Evolutionary conservation across 495 filamentous ascomycete genomes (phyloP).

Genomic region (Viridothelium virens): DNA sequence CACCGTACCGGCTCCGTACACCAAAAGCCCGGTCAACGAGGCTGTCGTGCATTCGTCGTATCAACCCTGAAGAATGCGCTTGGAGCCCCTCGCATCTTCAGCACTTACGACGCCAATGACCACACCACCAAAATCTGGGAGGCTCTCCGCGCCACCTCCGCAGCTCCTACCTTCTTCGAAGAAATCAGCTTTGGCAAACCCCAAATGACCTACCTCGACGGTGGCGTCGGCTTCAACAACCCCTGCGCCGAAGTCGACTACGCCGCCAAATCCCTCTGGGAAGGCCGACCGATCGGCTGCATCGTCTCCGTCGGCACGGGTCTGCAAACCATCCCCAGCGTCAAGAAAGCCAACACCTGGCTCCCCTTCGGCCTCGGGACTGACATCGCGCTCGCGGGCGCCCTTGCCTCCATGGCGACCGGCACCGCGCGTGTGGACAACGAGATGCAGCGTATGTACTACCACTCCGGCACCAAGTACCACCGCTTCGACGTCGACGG

Average conservation of each 20-base stretch:
- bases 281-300: slow-evolving; percentile 25
- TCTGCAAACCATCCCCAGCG: slow-evolving; percentile 30
- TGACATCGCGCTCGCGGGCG: slow-evolving; percentile 27
- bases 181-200: slow-evolving; percentile 31
- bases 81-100: slow-evolving; percentile 27
- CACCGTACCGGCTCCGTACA: slow-evolving; percentile 25
- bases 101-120: slow-evolving; percentile 30
- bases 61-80: slow-evolving; percentile 29
- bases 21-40: slow-evolving; percentile 21
- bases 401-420: slow-evolving; percentile 30
- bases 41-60: slow-evolving; percentile 29
- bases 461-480: slow-evolving; percentile 24
- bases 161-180: slow-evolving; percentile 33
- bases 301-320: slow-evolving; percentile 32
- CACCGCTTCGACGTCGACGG: slow-evolving; percentile 32
- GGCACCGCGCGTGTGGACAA: slow-evolving; percentile 29
- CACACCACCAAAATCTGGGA: slow-evolving; percentile 29
- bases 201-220: slow-evolving; percentile 30
- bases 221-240: slow-evolving; percentile 34
- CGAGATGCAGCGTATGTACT: slow-evolving; percentile 33
- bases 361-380: slow-evolving; percentile 29
- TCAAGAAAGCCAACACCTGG: slow-evolving; percentile 29
- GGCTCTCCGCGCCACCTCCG: slow-evolving; percentile 30
- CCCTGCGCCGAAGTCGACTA: slow-evolving; percentile 31
- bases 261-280: slow-evolving; percentile 29